These are phyloP conservation scores for Salix suchowensis DNA, from an alignment of 345 rosid genomes.

Conservation along the genomic window DNA sequence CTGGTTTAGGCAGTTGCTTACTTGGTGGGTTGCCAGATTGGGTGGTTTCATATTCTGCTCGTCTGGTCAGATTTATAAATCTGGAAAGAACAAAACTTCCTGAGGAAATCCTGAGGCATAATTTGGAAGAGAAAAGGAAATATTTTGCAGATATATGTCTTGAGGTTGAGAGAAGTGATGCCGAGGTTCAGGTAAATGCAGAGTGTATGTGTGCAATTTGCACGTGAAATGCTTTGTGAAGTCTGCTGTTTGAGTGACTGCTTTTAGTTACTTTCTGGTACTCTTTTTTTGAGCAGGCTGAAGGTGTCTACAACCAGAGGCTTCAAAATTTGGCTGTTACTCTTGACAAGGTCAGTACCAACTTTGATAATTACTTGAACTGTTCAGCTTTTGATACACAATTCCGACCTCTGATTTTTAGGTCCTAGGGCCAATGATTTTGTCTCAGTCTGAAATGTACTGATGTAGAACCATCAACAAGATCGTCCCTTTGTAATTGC, in stretches of 20 bases:
- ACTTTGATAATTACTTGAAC: background rate
- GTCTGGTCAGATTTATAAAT: constrained; percentile 93
- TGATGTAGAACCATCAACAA: background rate
- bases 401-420: background rate
- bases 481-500: background rate
- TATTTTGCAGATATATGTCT: constrained; percentile 63
- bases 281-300: constrained; percentile 63
- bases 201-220: background rate
- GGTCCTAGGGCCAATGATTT: background rate
- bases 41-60: constrained; percentile 94
- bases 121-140: constrained; percentile 89
- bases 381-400: background rate
- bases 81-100: constrained; percentile 96
- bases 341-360: constrained; percentile 80
- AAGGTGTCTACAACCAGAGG: constrained; percentile 99
- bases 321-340: constrained; percentile 98
- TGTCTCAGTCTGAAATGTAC: background rate
- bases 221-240: background rate
- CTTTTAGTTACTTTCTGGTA: constrained; percentile 14
- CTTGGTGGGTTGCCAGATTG: constrained; percentile 97
- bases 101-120: constrained; percentile 79
- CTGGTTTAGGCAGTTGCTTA: constrained; percentile 95
- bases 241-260: constrained; percentile 2
- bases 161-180: constrained; percentile 93
- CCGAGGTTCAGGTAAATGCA: constrained; percentile 91